Evolutionary conservation across 2,329 filamentous ascomycete genomes (phyloP), one percentile per base, ranked within the genome.

Genomic region (Penicillium fuscoglaucum): DNA sequence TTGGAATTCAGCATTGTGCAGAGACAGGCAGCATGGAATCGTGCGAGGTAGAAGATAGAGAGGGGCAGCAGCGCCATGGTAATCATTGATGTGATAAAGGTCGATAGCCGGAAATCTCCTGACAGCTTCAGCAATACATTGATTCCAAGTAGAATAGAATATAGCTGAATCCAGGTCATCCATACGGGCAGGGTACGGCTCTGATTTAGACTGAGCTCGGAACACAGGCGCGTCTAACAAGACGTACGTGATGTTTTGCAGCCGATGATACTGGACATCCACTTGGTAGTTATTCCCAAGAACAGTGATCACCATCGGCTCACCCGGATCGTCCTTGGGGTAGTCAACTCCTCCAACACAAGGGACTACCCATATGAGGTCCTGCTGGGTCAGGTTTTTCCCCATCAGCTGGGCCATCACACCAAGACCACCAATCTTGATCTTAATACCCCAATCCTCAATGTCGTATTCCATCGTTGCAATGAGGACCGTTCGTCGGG

Each of bases 401-500:
- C 84, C 85, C 86, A 89, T 89, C 1, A 89, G 76, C 64, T 87
- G 84, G 29, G 87, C 86, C 87, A 89, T 89, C 61, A 88, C 86
- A 73, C 87, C 87, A 6, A 89, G 79, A 64, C 87, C 87, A 63
- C 87, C 87, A 48, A 89, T 89, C 74, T 89, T 89, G 74, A 89
- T 86, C 74, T 88, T 89, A 74, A 89, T 86, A 7, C 74, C 80
- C 84, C 87, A 89, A 67, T 89, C 87, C 59, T 87, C 84, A 61
- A 89, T 89, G 63, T 89, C 85, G 72, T 89, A 89, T 70, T 89
- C 87, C 84, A 89, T 88, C 12, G 87, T 89, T 17, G 85, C 87
- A 52, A 89, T 88, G 31, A 89, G 78, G 4, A 88, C 83, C 39
- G 81, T 87, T 13, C 83, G 78, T 41, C 78, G 63, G 67, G 70